Conservation (phyloP, 169 alveolate genomes). For the Plasmodium fragile region DNA sequence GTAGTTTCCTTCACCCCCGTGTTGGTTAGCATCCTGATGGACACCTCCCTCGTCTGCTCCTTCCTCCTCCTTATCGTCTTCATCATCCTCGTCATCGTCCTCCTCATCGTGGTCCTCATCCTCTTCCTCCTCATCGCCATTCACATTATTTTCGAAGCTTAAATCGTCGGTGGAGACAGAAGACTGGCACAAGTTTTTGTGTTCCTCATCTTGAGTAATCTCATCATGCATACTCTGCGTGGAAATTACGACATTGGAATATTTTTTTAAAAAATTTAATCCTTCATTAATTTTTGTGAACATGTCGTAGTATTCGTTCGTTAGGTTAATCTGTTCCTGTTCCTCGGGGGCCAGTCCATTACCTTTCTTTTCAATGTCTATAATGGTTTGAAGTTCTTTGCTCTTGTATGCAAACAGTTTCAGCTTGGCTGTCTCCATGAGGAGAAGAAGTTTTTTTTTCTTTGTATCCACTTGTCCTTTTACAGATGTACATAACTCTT, state of each 20-base stretch:
- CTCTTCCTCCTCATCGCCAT: not conserved
- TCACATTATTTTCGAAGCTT: conserved; percentile 10
- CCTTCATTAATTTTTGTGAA: conserved; percentile 64
- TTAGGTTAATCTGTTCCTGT: not conserved
- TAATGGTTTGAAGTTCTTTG: conserved; percentile 41
- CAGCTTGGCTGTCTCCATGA: conserved; percentile 63
- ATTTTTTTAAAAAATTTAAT: conserved; percentile 35
- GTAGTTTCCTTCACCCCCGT: not conserved
- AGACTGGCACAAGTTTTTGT: conserved; percentile 1
- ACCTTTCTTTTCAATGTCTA: conserved; percentile 21
- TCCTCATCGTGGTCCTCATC: not conserved
- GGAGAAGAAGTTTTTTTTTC: conserved; percentile 40
- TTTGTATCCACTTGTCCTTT: conserved; percentile 34
- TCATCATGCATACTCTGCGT: conserved; percentile 32
- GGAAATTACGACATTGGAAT: conserved; percentile 28
- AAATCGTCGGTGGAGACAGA: conserved; percentile 53
- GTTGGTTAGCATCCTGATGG: not conserved
- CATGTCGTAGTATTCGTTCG: conserved; percentile 30
- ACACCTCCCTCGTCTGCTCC: conserved; percentile 5
- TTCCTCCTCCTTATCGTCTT: not conserved
- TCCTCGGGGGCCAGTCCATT: not conserved
- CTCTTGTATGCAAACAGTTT: conserved; percentile 29
- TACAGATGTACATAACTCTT: conserved; percentile 47
- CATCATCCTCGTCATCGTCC: not conserved
- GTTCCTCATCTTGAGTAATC: conserved; percentile 19